Base-by-base conservation (phyloP, 371 early-diverging fungal genomes). In the Mucor velutinosus region DNA sequence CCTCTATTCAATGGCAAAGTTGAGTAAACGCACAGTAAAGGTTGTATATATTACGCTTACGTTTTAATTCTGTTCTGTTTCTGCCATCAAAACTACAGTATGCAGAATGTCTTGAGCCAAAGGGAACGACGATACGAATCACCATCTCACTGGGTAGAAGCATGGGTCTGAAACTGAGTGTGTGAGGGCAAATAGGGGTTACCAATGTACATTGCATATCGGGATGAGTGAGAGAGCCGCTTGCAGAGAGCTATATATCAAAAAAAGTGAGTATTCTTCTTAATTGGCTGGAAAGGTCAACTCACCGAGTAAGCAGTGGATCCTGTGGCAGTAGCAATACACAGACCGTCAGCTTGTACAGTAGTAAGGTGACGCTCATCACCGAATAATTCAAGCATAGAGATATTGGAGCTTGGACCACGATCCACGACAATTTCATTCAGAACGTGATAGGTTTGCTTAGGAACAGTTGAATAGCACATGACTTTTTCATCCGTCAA, bases 111-210 rank as follows among this genome's bases (percentile, higher is more conserved):
- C 93, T 75, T 7, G 89, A 87, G 56, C 85, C 85, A 35, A 85
- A 88, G 0, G 94, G 93, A 21, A 94, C 86, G 35, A 87, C 86
- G 33, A 94, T 87, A 6, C 89, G 86, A 30, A 94, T 82, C 10
- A 91, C 92, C 80, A 92, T 91, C 7, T 89, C 78, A 61, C 96
- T 96, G 0, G 98, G 98, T 57, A 98, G 74, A 1, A 97, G 71
- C 93, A 96, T 94, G 0, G 98, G 97, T 15, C 97, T 82, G 83
- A 96, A 97, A 43, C 93, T 93, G 10, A 97, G 81, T 7, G 97
- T 94, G 75, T 96, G 97, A 3, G 98, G 93, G 70, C 97, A 98
- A 61, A 97, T 94, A 0, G 98, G 98, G 0, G 98, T 95, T 7
- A 98, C 89, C 21, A 97, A 76, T 12, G 95, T 91, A 2, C 95